These are phyloP conservation scores for Verticillium klebahnii DNA, from an alignment of 2,329 filamentous ascomycete species.

Conservation along the genomic window DNA sequence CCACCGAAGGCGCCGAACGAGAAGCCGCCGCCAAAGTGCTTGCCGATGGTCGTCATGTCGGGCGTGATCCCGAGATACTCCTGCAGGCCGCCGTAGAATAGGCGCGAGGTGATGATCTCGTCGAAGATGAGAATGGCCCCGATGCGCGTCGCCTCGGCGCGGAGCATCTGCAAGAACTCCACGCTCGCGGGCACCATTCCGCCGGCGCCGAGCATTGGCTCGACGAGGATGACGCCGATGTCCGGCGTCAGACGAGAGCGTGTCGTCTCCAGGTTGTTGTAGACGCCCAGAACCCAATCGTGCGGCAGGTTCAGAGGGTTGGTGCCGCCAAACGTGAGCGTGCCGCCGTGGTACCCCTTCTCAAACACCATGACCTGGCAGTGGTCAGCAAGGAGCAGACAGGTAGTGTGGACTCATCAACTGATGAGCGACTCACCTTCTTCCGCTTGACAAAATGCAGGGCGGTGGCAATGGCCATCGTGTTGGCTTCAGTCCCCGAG, in stretches of 20 bases:
- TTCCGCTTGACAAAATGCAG: constrained; percentile 37
- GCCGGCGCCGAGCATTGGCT: constrained; percentile 61
- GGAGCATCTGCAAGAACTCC: constrained; percentile 34
- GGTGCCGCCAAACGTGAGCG: constrained; percentile 28
- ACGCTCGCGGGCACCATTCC: constrained; percentile 47
- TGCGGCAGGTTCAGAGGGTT: constrained; percentile 39
- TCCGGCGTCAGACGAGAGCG: constrained; percentile 36
- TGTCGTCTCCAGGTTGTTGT: constrained; percentile 52
- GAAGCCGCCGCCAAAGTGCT: constrained; percentile 63
- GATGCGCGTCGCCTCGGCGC: constrained; percentile 8
- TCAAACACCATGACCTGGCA: constrained; percentile 36
- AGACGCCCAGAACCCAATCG: constrained; percentile 56
- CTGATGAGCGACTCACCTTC: constrained; percentile 26
- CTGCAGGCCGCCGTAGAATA: constrained; percentile 47
- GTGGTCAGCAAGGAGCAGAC: neutral
- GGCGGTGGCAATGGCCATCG: constrained; percentile 53
- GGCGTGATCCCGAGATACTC: constrained; percentile 39
- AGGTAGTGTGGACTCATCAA: neutral
- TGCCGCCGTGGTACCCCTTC: constrained; percentile 47
- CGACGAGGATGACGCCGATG: constrained; percentile 60
- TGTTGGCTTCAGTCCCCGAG: constrained; percentile 62
- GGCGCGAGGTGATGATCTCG: constrained; percentile 66
- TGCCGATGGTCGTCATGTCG: constrained; percentile 61
- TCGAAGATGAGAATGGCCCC: constrained; percentile 62
- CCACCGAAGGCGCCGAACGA: constrained; percentile 66